These are phyloP conservation scores for Alternaria novae-zelandiae DNA, from an alignment of 2,329 filamentous ascomycete species.

Conservation along the genomic window DNA sequence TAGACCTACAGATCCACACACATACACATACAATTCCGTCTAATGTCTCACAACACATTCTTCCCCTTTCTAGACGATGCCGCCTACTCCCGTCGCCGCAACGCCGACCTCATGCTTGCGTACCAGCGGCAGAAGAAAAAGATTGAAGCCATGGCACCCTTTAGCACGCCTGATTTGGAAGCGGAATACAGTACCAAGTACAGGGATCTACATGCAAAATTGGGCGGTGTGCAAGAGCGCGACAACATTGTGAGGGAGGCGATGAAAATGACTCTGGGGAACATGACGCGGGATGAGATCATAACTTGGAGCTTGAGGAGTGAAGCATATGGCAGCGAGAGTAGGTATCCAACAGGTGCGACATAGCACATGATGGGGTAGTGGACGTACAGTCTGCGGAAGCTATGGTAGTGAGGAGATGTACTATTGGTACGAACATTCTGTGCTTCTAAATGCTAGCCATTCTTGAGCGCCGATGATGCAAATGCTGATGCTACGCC, in stretches of 20 bases:
- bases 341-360: background rate
- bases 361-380: background rate
- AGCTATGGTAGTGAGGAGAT: background rate
- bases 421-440: background rate
- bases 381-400: background rate
- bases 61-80: background rate
- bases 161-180: background rate
- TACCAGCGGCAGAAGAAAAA: background rate
- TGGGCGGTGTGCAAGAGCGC: background rate
- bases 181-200: background rate
- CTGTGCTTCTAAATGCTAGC: background rate
- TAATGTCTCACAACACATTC: background rate
- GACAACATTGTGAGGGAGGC: background rate
- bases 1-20: background rate
- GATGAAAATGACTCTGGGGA: background rate
- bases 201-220: background rate
- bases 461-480: background rate
- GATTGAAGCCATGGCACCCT: background rate
- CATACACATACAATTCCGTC: background rate
- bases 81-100: background rate
- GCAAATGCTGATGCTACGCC: background rate
- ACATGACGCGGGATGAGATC: background rate
- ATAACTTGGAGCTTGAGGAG: background rate
- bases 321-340: background rate
- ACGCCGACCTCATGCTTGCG: background rate